Evolutionary conservation across 2,329 filamentous ascomycete genomes (phyloP).

Genomic region (Xylaria sp.): DNA sequence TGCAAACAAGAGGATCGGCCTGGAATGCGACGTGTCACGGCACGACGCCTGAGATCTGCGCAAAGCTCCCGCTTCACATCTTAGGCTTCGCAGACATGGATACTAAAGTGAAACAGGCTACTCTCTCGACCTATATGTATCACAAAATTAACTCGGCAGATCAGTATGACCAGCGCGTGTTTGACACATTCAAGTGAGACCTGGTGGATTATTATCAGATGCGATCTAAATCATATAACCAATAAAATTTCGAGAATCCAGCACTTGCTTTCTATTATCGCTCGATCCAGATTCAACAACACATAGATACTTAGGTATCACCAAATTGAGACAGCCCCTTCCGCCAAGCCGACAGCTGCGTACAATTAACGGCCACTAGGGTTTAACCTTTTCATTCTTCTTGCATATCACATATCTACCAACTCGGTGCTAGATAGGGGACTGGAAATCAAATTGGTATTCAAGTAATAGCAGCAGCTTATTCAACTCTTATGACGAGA

Average conservation of each 20-base stretch:
- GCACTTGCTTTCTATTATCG: not conserved
- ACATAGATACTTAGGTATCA: not conserved
- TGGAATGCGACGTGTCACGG: conserved; percentile 29
- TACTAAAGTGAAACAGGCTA: conserved; percentile 11
- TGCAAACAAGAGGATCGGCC: conserved; percentile 24
- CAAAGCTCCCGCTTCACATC: conserved; percentile 21
- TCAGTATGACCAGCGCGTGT: not conserved
- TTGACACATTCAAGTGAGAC: conserved; percentile 8
- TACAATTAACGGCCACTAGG: not conserved
- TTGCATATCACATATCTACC: conserved; percentile 1
- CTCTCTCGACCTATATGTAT: not conserved
- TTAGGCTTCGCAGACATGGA: not conserved
- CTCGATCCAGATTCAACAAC: not conserved
- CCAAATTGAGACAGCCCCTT: not conserved
- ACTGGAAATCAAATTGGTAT: not conserved
- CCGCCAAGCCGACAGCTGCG: conserved; percentile 1
- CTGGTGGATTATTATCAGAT: not conserved
- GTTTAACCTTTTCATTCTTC: not conserved
- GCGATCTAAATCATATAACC: not conserved
- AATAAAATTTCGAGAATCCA: not conserved
- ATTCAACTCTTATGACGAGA: not conserved
- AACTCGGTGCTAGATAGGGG: not conserved
- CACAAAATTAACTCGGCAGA: not conserved
- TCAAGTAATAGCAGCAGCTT: not conserved
- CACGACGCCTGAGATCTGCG: conserved; percentile 29